Percentiles rank a stretch among this genome's conserved stretches.
Conservation (phyloP, 306 rosid genomes). For the Sophora flavescens region DNA sequence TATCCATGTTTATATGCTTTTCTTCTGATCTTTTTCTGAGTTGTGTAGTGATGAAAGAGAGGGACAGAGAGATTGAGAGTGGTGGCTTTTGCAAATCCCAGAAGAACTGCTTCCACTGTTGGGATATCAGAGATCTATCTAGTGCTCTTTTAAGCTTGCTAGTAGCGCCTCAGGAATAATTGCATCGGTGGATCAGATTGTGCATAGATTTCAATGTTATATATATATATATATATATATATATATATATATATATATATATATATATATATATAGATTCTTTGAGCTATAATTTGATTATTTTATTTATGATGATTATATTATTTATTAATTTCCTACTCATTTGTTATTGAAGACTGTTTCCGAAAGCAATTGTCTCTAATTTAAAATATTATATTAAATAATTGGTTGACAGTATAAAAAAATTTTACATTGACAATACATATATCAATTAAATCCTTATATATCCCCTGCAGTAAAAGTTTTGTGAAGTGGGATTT, state of each 20-base stretch:
- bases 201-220: slow-evolving; percentile 72
- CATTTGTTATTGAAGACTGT: slow-evolving; percentile 58
- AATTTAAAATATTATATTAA: slow-evolving; percentile 48
- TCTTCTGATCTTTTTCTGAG: slow-evolving; percentile 17
- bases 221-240: slow-evolving; percentile 7
- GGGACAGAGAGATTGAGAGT: slow-evolving; percentile 1
- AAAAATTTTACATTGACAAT: no score
- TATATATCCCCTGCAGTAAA: no score
- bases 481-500: no score
- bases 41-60: neutral
- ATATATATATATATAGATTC: slow-evolving; percentile 71
- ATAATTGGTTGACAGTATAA: no score
- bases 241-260: no score
- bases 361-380: slow-evolving; percentile 85
- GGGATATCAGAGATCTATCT: slow-evolving; percentile 58
- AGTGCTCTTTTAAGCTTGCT: slow-evolving; percentile 60
- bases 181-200: slow-evolving; percentile 99
- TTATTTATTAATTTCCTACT: slow-evolving; percentile 34
- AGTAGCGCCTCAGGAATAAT: slow-evolving; percentile 72
- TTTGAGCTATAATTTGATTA: slow-evolving; percentile 47
- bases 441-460: no score
- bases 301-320: slow-evolving; percentile 43
- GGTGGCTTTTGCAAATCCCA: slow-evolving; percentile 59
- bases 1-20: slow-evolving; percentile 55
- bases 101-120: slow-evolving; percentile 39